These are phyloP conservation scores for Chaetoscypha palmicola DNA, from an alignment of 2,329 filamentous ascomycete species.

Conservation along the genomic window DNA sequence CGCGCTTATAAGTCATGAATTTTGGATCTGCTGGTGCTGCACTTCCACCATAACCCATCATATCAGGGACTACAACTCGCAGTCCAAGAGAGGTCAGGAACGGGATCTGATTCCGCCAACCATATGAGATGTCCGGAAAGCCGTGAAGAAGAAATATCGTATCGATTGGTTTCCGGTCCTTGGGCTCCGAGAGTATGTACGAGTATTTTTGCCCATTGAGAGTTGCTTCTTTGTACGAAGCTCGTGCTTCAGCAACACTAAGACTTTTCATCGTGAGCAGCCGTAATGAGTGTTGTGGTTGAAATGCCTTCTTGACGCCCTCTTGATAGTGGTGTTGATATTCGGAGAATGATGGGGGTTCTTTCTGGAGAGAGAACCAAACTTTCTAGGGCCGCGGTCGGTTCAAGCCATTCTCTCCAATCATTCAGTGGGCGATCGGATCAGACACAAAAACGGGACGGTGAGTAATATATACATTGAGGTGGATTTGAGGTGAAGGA, in stretches of 20 bases:
- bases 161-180: conserved; percentile 34
- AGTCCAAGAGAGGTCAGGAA: conserved; percentile 63
- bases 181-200: conserved; percentile 51
- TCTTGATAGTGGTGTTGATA: too few relatives aligned
- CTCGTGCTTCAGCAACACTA: conserved; percentile 59
- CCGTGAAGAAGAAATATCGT: conserved; percentile 51
- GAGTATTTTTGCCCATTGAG: conserved; percentile 67
- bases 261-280: too few relatives aligned
- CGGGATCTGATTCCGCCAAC: conserved; percentile 88
- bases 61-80: conserved; percentile 73
- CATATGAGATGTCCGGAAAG: conserved; percentile 73
- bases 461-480: too few relatives aligned
- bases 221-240: conserved; percentile 54
- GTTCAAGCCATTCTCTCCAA: too few relatives aligned
- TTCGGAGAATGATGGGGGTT: too few relatives aligned
- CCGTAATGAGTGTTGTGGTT: too few relatives aligned
- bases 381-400: too few relatives aligned
- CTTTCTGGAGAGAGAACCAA: too few relatives aligned
- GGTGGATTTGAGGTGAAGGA: too few relatives aligned
- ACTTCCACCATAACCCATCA: conserved; percentile 75
- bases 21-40: conserved; percentile 55
- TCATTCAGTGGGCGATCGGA: too few relatives aligned
- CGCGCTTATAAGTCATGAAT: conserved; percentile 65
- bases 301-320: too few relatives aligned
- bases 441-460: too few relatives aligned